Evolutionary conservation across 73 alveolate species (phyloP).

Genomic region (Effrenium voratum): DNA sequence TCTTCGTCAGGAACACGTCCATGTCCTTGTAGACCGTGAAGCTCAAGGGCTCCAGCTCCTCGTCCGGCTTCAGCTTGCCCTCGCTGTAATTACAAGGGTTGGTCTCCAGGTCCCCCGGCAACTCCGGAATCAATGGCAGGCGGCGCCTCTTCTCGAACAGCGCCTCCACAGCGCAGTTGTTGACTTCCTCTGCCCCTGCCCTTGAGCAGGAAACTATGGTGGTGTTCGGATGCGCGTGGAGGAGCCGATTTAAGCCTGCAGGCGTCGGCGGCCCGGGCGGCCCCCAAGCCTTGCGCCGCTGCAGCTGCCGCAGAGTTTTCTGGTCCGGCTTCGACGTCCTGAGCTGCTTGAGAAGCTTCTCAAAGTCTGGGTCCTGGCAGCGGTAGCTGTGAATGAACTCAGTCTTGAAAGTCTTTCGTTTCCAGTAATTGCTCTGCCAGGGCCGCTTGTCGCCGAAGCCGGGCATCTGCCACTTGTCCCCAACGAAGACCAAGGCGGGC

Average conservation of each 20-base stretch:
- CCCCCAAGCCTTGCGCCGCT: background rate
- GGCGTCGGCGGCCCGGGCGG: background rate
- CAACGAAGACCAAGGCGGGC: background rate
- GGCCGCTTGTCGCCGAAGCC: conserved; percentile 25
- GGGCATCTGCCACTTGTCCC: conserved; percentile 15
- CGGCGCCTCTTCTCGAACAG: background rate
- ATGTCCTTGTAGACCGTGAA: background rate
- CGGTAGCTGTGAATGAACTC: background rate
- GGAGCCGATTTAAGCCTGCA: background rate
- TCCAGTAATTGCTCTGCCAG: background rate
- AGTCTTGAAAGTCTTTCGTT: background rate
- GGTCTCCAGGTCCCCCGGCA: conserved; percentile 22
- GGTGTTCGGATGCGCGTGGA: conserved; percentile 14
- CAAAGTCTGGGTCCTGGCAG: background rate
- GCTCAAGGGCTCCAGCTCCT: background rate
- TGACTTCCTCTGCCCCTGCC: background rate
- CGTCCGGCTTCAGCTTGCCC: background rate
- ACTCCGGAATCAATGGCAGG: background rate
- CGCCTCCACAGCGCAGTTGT: background rate
- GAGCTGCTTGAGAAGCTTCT: background rate
- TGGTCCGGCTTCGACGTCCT: background rate
- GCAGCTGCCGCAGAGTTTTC: background rate
- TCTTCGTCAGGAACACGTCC: background rate
- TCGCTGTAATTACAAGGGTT: background rate
- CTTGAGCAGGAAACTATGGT: background rate